A percentile compares a stretch with the other conserved stretches of the same genome.
Evolutionary conservation across 495 filamentous ascomycete species (phyloP).

Genomic region (Aspergillus bridgeri): DNA sequence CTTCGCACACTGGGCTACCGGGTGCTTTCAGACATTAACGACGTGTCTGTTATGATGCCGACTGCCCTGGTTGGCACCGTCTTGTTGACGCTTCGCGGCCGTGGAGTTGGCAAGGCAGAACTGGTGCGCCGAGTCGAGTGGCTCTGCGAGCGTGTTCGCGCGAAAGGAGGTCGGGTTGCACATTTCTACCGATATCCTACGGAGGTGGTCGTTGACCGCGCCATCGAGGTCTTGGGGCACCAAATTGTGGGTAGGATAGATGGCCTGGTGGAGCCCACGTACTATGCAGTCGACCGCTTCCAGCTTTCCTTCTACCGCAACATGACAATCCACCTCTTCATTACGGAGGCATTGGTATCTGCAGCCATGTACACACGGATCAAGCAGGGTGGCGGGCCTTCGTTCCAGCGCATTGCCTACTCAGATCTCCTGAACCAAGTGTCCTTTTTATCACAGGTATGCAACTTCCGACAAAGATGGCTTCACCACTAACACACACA

Average conservation of each 20-base stretch:
- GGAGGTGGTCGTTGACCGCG: conserved; percentile 78
- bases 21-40: conserved; percentile 90
- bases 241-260: conserved; percentile 77
- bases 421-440: conserved; percentile 70
- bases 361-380: conserved; percentile 85
- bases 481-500: conserved; percentile 27
- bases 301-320: conserved; percentile 97
- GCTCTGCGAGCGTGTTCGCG: conserved; percentile 77
- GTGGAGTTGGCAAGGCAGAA: conserved; percentile 85
- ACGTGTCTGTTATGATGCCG: conserved; percentile 95
- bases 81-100: conserved; percentile 82
- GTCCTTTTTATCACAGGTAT: conserved; percentile 73
- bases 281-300: conserved; percentile 91
- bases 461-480: conserved; percentile 3
- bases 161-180: conserved; percentile 85
- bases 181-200: conserved; percentile 83
- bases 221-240: conserved; percentile 84
- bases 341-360: conserved; percentile 83
- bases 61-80: conserved; percentile 94
- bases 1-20: conserved; percentile 84
- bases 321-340: conserved; percentile 98
- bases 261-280: conserved; percentile 81
- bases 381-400: conserved; percentile 81
- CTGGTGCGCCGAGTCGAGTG: conserved; percentile 85
- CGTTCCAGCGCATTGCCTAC: conserved; percentile 75